Evolutionary conservation across 768 basidiomycete species (phyloP), one percentile per base, ranked within the genome.

Genomic region (Hydnum rufescens): DNA sequence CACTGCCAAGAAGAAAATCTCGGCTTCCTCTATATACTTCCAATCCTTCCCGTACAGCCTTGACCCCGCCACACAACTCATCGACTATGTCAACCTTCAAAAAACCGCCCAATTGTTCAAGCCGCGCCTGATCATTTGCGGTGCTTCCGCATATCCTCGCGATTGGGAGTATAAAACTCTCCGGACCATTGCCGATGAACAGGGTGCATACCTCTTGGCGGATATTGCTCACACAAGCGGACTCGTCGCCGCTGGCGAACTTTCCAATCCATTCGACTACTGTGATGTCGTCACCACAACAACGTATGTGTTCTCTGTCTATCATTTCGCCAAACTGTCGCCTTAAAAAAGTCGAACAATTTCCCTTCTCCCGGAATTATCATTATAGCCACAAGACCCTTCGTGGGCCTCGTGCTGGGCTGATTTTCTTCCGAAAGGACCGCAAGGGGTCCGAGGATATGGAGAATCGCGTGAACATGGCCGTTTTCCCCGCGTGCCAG

Each of bases 1-100:
- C 68, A 93, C 89, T 53, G 87, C 89, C 55, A 97, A 97, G 72
- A 95, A 96, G 74, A 97, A 99, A 70, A 97, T 99, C 80, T 96
- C 95, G 31, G 88, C 95, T 32, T 97, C 93, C 23, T 97, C 95
- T 19, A 96, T 99, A 70, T 97, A 97, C 73, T 99, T 97, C 82
- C 92, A 97, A 65, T 95, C 95, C 32, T 73, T 95, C 63, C 93
- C 95, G 44, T 99, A 97, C 61, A 78, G 74, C 47, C 79, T 92
- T 54, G 75, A 80, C 62, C 80, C 83, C 47, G 68, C 77, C 42
- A 84, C 81, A 52, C 82, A 95, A 64, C 73, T 93, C 58, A 77
- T 99, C 59, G 92, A 96, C 71, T 97, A 96, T 67, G 70, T 68
- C 32, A 72, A 67, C 26, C 76, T 99, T 60, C 75, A 77, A 50